Evolutionary conservation across 2,329 filamentous ascomycete genomes (phyloP).

Genomic region (Epichloe amarillans): DNA sequence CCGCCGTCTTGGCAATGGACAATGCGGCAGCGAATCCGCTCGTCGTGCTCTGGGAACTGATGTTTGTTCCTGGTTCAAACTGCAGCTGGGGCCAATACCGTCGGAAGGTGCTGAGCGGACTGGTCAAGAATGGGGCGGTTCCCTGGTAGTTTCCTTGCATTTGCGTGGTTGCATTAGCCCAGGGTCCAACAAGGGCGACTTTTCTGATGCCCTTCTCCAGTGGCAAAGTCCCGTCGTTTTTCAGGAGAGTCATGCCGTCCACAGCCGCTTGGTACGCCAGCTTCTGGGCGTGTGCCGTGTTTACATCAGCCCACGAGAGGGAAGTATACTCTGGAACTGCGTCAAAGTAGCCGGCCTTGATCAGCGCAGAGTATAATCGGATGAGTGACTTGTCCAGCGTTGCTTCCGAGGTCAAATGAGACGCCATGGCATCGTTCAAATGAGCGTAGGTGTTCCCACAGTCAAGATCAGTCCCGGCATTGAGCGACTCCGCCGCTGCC

Average conservation of each 20-base stretch:
- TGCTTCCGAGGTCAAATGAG: not conserved
- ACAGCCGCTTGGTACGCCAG: slow-evolving; percentile 42
- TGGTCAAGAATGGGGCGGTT: slow-evolving; percentile 11
- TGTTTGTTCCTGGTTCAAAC: not conserved
- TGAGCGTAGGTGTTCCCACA: slow-evolving; percentile 13
- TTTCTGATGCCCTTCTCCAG: slow-evolving; percentile 18
- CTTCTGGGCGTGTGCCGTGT: slow-evolving; percentile 36
- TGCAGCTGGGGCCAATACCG: not conserved
- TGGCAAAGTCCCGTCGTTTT: slow-evolving; percentile 39
- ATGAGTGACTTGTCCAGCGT: slow-evolving; percentile 8
- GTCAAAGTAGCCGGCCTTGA: slow-evolving; percentile 46
- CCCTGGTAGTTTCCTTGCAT: slow-evolving; percentile 14
- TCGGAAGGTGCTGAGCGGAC: slow-evolving; percentile 4
- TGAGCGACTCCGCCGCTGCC: slow-evolving; percentile 20
- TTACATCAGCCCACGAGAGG: slow-evolving; percentile 41
- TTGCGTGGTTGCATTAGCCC: slow-evolving; percentile 26
- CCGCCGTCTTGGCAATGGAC: slow-evolving; percentile 9
- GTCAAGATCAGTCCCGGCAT: slow-evolving; percentile 19
- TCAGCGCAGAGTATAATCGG: slow-evolving; percentile 39
- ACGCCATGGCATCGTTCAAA: slow-evolving; percentile 21
- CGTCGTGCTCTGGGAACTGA: not conserved
- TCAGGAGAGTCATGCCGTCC: slow-evolving; percentile 34
- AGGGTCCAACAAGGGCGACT: slow-evolving; percentile 18
- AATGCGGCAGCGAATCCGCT: not conserved
- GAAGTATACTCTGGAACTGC: slow-evolving; percentile 32